A percentile compares a stretch with the other conserved stretches of the same genome.
phyloP scores from a whole-genome alignment of 768 basidiomycete species.

The Pleurotus platypus region DNA sequence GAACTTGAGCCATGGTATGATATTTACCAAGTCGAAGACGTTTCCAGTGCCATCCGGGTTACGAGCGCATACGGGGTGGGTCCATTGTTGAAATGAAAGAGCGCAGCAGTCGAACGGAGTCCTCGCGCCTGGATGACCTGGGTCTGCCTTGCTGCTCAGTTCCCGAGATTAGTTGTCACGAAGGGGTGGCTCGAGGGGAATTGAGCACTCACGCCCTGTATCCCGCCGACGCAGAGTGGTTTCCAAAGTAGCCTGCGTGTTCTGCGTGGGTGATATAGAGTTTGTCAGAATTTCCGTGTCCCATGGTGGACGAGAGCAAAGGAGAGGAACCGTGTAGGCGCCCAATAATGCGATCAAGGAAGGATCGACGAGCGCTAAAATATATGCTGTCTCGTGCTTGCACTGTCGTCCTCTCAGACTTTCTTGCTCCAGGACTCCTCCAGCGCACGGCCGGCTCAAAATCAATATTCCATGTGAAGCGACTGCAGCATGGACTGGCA shows the following conservation, averaged over 20 bases:
- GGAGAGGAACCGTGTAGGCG: not conserved
- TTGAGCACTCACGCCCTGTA: constrained; percentile 53
- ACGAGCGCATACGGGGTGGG: constrained; percentile 82
- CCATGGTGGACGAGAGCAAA: constrained; percentile 43
- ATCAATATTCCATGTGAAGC: not conserved
- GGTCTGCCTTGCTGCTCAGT: constrained; percentile 57
- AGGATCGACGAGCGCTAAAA: too few relatives aligned
- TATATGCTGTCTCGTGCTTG: not conserved
- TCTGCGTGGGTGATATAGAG: constrained; percentile 89
- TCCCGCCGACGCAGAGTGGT: constrained; percentile 77
- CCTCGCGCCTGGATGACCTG: constrained; percentile 55
- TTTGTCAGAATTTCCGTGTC: constrained; percentile 85
- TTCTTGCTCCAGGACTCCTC: constrained; percentile 31
- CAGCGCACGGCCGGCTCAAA: not conserved
- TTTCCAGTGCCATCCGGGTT: constrained; percentile 76
- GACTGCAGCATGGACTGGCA: not conserved
- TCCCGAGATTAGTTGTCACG: constrained; percentile 9
- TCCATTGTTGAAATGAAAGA: constrained; percentile 86
- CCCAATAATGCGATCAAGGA: not conserved
- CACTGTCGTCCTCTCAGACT: constrained; percentile 33
- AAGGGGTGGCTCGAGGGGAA: constrained; percentile 5
- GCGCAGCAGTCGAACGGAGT: constrained; percentile 92
- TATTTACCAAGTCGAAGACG: constrained; percentile 89
- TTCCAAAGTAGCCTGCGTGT: constrained; percentile 76
- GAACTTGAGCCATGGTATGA: constrained; percentile 92